Evolutionary conservation across 129 eudicot species (phyloP), one percentile per base, ranked within the genome.

Genomic region (Escallonia herrerae): DNA sequence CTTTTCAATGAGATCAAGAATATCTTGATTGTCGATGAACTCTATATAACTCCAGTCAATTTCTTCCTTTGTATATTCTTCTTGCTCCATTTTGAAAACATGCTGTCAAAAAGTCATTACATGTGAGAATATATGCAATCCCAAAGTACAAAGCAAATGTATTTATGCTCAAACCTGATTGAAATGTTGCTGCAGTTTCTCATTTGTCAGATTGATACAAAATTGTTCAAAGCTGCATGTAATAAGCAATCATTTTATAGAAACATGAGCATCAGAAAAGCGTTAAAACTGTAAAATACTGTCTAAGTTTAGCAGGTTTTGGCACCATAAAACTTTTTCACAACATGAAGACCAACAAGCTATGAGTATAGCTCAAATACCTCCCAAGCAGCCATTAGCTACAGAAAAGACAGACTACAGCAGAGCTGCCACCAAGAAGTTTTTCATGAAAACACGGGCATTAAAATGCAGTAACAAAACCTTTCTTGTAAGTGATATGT

Each of bases 31-130:
- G 68, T 90, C 97, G 40, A 82, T 71, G 45, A 90, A 90, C 79
- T 91, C 97, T 53, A 91, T 91, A 70, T 87, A 91, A 74, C 97
- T 91, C 97, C 97, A 91, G 65, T 91, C 82, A 73, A 91, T 91
- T 79, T 84, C 95, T 78, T 91, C 97, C 63, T 74, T 84, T 5
- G 81, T 79, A 67, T 91, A 91, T 62, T 84, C 90, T 81, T 91
- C 97, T 80, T 91, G 97, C 74, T 91, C 97, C 97, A 91, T 87
- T 80, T 87, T 91, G 80, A 91, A 91, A 76, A 91, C 97, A 70
- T 91, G 97, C 97, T 91, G 97, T 62, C 65, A 77, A 67, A 65
- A 22, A 22, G 33, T 22, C 33, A 1, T 22, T 22, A 22, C 33
- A 22, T 22, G 33, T 22, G 33, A 22, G 33, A 22, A 22, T 22